A percentile compares a stretch with the other conserved stretches of the same genome.
These are phyloP conservation scores for Scutellaria galericulata DNA, from an alignment of 257 asterid genomes.

Conservation along the genomic window DNA sequence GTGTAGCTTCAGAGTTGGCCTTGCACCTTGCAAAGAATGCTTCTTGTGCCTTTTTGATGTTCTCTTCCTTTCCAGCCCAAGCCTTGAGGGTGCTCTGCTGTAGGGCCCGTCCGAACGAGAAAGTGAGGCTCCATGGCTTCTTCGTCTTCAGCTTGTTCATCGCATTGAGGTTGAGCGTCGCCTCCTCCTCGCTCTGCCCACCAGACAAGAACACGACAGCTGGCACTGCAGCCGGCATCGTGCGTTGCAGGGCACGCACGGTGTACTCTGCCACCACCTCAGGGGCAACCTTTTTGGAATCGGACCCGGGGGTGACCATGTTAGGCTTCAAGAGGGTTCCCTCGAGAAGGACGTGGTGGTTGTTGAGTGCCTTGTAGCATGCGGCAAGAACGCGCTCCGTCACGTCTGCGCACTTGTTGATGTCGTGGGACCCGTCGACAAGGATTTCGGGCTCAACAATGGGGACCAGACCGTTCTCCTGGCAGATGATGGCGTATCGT, in stretches of 20 bases:
- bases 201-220: slow-evolving; percentile 70
- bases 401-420: slow-evolving; percentile 56
- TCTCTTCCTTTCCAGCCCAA: slow-evolving; percentile 60
- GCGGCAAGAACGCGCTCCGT: slow-evolving; percentile 75
- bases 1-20: slow-evolving; percentile 73
- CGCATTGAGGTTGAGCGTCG: slow-evolving; percentile 59
- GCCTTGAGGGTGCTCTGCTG: slow-evolving; percentile 77
- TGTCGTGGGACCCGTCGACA: slow-evolving; percentile 68
- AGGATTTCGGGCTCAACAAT: slow-evolving; percentile 77
- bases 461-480: slow-evolving; percentile 67
- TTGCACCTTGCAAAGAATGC: slow-evolving; percentile 59
- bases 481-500: slow-evolving; percentile 70
- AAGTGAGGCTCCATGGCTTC: slow-evolving; percentile 65
- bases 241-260: slow-evolving; percentile 61
- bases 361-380: slow-evolving; percentile 70
- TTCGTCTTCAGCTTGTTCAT: slow-evolving; percentile 65
- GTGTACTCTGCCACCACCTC: slow-evolving; percentile 72
- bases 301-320: slow-evolving; percentile 79
- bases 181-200: slow-evolving; percentile 75
- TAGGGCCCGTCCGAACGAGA: slow-evolving; percentile 68
- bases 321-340: slow-evolving; percentile 69
- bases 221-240: slow-evolving; percentile 71
- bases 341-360: slow-evolving; percentile 65
- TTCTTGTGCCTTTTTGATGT: slow-evolving; percentile 56
- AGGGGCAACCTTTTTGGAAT: slow-evolving; percentile 56